Conservation (phyloP, 352 stramenopile species). For the Discostella stelligera region DNA sequence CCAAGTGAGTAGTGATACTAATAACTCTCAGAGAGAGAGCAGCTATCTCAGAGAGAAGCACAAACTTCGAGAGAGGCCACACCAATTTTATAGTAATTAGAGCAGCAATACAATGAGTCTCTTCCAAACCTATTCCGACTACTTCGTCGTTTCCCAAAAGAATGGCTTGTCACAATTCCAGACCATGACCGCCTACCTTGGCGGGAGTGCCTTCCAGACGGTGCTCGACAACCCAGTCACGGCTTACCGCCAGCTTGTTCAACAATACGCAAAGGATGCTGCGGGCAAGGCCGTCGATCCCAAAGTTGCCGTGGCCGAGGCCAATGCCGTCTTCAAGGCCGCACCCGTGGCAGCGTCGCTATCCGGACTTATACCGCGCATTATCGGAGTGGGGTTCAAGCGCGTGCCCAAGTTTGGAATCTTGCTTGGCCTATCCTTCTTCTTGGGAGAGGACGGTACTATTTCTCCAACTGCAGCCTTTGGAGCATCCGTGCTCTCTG, state of each 20-base stretch:
- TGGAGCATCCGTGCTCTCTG: constrained; percentile 75
- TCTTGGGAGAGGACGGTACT: constrained; percentile 72
- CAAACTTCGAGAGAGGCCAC: too few species aligned
- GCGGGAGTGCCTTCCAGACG: constrained; percentile 81
- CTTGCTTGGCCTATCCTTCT: constrained; percentile 80
- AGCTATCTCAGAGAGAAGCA: too few species aligned
- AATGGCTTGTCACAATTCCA: constrained; percentile 82
- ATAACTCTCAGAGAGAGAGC: too few species aligned
- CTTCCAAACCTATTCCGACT: constrained; percentile 59
- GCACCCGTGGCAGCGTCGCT: constrained; percentile 65
- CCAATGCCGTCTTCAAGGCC: constrained; percentile 73
- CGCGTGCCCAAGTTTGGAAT: constrained; percentile 84
- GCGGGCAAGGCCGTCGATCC: constrained; percentile 80
- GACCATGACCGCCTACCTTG: constrained; percentile 82
- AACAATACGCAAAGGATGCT: constrained; percentile 83
- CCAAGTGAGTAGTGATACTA: too few species aligned
- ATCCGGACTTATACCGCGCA: constrained; percentile 67
- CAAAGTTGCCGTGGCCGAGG: constrained; percentile 71
- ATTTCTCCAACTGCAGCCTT: constrained; percentile 62
- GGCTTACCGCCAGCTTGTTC: constrained; percentile 82
- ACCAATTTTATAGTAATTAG: too few species aligned
- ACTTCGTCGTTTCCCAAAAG: constrained; percentile 78
- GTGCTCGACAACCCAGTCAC: constrained; percentile 84
- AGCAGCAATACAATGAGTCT: constrained; percentile 36
- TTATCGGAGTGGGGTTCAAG: constrained; percentile 85